Evolutionary conservation across 352 stramenopile species (phyloP), one percentile per base, ranked within the genome.

Genomic region (Phytophthora pini): DNA sequence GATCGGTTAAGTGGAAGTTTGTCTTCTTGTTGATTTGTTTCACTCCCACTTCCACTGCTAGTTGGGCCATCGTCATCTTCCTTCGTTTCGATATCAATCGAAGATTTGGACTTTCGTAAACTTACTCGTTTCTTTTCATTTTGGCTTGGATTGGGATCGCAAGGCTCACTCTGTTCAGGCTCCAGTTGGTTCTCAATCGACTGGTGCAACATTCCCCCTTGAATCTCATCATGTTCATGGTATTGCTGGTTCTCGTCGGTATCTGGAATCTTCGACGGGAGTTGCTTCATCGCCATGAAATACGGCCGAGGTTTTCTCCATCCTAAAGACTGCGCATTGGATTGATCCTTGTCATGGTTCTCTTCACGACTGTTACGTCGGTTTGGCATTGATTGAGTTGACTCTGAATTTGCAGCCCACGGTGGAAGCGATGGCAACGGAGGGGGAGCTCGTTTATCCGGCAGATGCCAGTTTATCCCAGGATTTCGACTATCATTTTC

Each of bases 291-390:
- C 4, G 76, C 61, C 17, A 75, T 80, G 62, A 86, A 88, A 52
- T 86, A 86, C 38, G 79, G 74, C 26, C 69, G 75, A n/a, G 75
- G 75, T 20, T 79, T 81, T 31, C 57, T 74, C 77, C 77, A 87
- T 9, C 56, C 55, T 56, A 22, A 41, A 15, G 38, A 61, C 6
- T 59, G 59, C 8, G 65, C 40, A 26, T 24, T 31, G 24, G 24
- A 4, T 26, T 26, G 24, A 11, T 22, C 40, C 17, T 11, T 56
- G 34, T 39, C 32, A 27, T 5, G 55, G 36, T 22, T 72, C 43
- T 81, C 66, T 41, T 70, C 69, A 27, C 32, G 57, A 67, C 45
- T 71, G 17, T 57, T 31, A 15, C 8, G 5, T 36, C 7, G n/a
- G 11, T 36, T 54, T 40, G 36, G 51, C 12, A 17, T 46, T n/a